A percentile compares a stretch with the other conserved stretches of the same genome.
Evolutionary conservation across 805 yeast genomes (phyloP).

Genomic region (Yarrowia sp.): DNA sequence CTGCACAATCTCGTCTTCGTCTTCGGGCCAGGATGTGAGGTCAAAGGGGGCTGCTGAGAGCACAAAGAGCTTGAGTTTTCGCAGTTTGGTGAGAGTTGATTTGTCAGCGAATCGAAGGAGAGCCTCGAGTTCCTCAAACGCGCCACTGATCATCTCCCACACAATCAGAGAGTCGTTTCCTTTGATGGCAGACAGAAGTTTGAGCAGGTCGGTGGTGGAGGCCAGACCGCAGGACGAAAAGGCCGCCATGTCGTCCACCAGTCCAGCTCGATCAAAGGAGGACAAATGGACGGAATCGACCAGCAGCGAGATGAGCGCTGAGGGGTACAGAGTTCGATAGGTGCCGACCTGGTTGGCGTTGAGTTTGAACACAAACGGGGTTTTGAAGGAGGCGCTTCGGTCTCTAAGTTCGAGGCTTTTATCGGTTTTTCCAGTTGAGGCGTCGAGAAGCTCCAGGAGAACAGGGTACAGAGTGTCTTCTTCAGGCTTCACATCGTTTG

Average conservation of each 20-base stretch:
- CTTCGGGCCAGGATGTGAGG: conserved; percentile 62
- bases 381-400: conserved; percentile 56
- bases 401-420: conserved; percentile 62
- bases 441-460: conserved; percentile 62
- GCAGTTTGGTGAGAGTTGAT: conserved; percentile 55
- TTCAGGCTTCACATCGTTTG: conserved; percentile 65
- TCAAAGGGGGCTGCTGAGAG: conserved; percentile 55
- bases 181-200: conserved; percentile 60
- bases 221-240: conserved; percentile 60
- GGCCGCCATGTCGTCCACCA: conserved; percentile 65
- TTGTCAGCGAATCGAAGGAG: conserved; percentile 59
- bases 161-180: conserved; percentile 59
- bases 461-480: conserved; percentile 64
- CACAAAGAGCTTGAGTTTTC: conserved; percentile 53
- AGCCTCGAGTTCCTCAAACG: conserved; percentile 53
- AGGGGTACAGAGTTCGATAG: conserved; percentile 64
- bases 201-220: conserved; percentile 57
- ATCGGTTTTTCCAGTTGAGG: conserved; percentile 63
- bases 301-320: conserved; percentile 59
- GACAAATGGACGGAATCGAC: conserved; percentile 61
- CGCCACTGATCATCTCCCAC: conserved; percentile 58
- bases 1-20: conserved; percentile 68
- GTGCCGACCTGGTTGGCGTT: conserved; percentile 69
- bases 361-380: conserved; percentile 60
- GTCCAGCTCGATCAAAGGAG: conserved; percentile 67